Evolutionary conservation across 73 alveolate genomes (phyloP).

Genomic region (Uronychia setigera): DNA sequence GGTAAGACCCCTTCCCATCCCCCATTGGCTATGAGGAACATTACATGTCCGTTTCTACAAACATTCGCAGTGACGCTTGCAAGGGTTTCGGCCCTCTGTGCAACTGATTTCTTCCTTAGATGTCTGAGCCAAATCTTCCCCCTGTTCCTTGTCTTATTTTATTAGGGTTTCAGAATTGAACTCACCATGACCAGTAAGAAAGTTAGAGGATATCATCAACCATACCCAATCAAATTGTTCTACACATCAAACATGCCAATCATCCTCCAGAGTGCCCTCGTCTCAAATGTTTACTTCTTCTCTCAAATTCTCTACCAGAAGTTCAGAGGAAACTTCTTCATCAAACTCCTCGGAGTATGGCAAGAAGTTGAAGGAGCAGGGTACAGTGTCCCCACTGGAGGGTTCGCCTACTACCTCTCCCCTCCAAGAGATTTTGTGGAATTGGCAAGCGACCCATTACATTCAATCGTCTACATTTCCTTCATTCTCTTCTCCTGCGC

Average conservation of each 20-base stretch:
- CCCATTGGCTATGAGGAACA: background rate
- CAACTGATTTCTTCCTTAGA: conserved; percentile 63
- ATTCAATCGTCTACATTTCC: conserved; percentile 96
- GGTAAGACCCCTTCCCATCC: conserved; percentile 53
- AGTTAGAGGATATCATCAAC: conserved; percentile 94
- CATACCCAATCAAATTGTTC: conserved; percentile 99
- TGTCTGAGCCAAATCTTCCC: conserved; percentile 36
- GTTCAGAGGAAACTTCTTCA: conserved; percentile 95
- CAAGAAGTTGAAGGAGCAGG: conserved; percentile 97
- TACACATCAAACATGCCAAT: conserved; percentile 99
- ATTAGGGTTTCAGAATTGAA: conserved; percentile 94
- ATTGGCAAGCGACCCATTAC: conserved; percentile 93
- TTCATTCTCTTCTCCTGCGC: conserved; percentile 99
- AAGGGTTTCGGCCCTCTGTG: conserved; percentile 46
- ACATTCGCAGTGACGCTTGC: conserved; percentile 44
- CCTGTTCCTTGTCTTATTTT: background rate
- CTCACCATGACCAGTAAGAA: conserved; percentile 83
- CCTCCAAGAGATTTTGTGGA: conserved; percentile 96
- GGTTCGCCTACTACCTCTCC: conserved; percentile 98
- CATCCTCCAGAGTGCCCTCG: conserved; percentile 98
- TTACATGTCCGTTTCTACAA: background rate
- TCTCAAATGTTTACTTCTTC: conserved; percentile 99
- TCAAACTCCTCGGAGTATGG: conserved; percentile 98
- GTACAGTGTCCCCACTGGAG: conserved; percentile 98
- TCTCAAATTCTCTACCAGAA: conserved; percentile 98